Conservation (phyloP, 768 basidiomycete genomes). For the Agaricus blazei region DNA sequence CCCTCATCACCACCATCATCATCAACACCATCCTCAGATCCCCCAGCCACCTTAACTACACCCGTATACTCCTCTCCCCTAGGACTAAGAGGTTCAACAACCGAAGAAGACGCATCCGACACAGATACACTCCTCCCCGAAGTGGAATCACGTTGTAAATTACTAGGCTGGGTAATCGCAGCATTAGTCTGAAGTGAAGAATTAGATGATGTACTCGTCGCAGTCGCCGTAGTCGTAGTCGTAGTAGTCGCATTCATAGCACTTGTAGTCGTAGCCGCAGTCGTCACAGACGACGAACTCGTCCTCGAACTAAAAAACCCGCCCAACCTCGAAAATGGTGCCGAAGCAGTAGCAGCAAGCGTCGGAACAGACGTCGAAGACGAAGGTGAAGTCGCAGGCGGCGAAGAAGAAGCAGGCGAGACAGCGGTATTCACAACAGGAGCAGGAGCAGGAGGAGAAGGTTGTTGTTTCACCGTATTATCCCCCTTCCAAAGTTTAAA, state of each 20-base stretch:
- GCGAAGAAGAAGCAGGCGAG: neutral
- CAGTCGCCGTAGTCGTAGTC: no score
- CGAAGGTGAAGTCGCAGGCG: constrained; percentile 13
- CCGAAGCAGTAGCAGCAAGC: constrained; percentile 21
- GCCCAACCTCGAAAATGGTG: constrained; percentile 56
- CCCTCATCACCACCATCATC: neutral
- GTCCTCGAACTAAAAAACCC: constrained; percentile 62
- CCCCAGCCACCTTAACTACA: neutral
- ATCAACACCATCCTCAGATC: neutral
- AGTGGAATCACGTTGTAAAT: constrained; percentile 30
- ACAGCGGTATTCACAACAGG: constrained; percentile 20
- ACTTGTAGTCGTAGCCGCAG: no score
- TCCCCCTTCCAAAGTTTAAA: constrained; percentile 60
- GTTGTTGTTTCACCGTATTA: constrained; percentile 13
- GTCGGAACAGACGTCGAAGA: constrained; percentile 9
- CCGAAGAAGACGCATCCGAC: constrained; percentile 57
- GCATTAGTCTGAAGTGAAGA: constrained; percentile 21
- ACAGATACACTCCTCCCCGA: constrained; percentile 42
- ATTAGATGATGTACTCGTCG: constrained; percentile 10
- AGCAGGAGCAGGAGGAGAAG: neutral
- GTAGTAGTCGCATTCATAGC: no score
- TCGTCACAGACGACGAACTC: constrained; percentile 42
- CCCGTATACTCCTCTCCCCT: constrained; percentile 28
- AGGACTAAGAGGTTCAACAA: constrained; percentile 57
- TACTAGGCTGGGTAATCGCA: constrained; percentile 14